Conservation (phyloP, 2,329 filamentous ascomycete species). For the Cryphonectria japonica region DNA sequence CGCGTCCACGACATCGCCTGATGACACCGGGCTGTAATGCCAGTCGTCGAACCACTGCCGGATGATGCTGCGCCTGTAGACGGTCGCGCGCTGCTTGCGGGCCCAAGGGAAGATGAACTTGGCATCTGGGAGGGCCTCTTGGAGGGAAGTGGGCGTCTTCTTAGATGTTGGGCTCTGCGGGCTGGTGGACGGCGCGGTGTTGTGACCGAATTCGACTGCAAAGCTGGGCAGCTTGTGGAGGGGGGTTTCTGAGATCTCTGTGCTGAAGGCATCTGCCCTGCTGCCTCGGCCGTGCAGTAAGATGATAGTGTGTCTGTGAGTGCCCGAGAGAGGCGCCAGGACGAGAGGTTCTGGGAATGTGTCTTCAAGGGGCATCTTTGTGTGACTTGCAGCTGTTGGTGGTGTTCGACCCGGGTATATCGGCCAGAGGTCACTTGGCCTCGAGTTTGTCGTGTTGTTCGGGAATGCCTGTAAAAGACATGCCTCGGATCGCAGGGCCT, state of each 20-base stretch:
- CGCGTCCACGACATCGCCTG: slow-evolving; percentile 22
- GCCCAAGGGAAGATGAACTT: slow-evolving; percentile 58
- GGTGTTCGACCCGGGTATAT: neutral
- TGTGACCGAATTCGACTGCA: too few relatives aligned
- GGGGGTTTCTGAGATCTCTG: slow-evolving; percentile 41
- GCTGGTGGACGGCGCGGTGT: too few relatives aligned
- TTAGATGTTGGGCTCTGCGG: neutral
- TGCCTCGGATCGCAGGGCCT: neutral
- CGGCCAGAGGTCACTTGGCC: too few relatives aligned
- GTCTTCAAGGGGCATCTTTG: slow-evolving; percentile 18
- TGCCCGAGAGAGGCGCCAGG: slow-evolving; percentile 22
- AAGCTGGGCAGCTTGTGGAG: slow-evolving; percentile 17
- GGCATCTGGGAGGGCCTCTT: slow-evolving; percentile 43
- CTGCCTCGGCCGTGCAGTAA: slow-evolving; percentile 55
- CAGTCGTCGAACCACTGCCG: slow-evolving; percentile 53
- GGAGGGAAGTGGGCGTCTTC: slow-evolving; percentile 33
- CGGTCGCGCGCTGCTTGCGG: slow-evolving; percentile 42
- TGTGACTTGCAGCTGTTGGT: neutral
- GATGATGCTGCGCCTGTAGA: slow-evolving; percentile 44
- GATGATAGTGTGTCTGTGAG: slow-evolving; percentile 50
- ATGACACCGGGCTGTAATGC: slow-evolving; percentile 36
- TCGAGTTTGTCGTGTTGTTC: neutral
- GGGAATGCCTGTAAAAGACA: neutral
- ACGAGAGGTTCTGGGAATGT: slow-evolving; percentile 31
- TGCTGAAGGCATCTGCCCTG: slow-evolving; percentile 45